These are phyloP conservation scores for Clonostachys rhizophaga DNA, from an alignment of 2,329 filamentous ascomycete species.

Conservation along the genomic window DNA sequence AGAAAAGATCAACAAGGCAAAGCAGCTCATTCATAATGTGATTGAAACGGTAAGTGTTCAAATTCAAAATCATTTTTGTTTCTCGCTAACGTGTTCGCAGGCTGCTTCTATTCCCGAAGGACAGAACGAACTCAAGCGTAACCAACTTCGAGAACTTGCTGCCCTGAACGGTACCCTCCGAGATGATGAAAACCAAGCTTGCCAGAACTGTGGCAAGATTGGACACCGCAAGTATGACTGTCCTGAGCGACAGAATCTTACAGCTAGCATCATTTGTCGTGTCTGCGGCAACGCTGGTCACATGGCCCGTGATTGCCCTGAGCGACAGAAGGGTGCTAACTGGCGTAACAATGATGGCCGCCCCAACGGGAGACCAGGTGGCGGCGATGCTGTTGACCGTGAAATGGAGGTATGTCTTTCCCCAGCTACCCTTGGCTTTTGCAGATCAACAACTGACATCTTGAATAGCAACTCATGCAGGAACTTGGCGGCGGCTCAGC, in stretches of 20 bases:
- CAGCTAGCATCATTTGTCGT: conserved; percentile 98
- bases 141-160: conserved; percentile 95
- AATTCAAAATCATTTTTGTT: not conserved
- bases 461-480: conserved; percentile 83
- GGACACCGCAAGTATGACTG: conserved; percentile 99
- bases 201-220: conserved; percentile 98
- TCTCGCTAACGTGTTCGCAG: conserved; percentile 40
- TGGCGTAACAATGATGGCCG: conserved; percentile 77
- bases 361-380: conserved; percentile 63
- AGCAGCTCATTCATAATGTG: conserved; percentile 96
- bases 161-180: conserved; percentile 98
- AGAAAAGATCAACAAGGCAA: conserved; percentile 99
- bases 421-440: not conserved
- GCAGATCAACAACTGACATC: conserved; percentile 30
- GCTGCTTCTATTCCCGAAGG: conserved; percentile 97
- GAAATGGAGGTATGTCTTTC: conserved; percentile 80
- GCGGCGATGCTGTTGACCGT: conserved; percentile 81
- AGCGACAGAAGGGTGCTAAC: conserved; percentile 82
- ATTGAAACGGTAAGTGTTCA: conserved; percentile 82
- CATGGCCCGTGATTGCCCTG: conserved; percentile 97
- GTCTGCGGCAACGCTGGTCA: conserved; percentile 97
- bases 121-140: conserved; percentile 97
- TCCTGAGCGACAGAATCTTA: conserved; percentile 95
- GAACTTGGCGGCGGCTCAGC: conserved; percentile 79
- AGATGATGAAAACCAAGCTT: conserved; percentile 98